Evolutionary conservation across 208 protist species (phyloP).

Genomic region (Blastocrithidia nonstop): DNA sequence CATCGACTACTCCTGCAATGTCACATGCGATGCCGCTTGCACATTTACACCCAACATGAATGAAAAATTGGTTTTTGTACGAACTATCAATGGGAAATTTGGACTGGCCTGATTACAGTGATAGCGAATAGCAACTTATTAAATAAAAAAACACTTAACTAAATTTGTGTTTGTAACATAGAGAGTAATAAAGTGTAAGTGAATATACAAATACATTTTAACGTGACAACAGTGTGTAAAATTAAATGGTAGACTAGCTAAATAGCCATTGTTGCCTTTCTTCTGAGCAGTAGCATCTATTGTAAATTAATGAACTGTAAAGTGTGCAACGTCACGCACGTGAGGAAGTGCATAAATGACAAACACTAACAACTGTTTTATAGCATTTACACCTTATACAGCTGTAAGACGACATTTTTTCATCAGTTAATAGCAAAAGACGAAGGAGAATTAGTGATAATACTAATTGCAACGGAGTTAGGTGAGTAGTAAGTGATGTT

Average conservation of each 20-base stretch:
- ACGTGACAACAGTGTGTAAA: not conserved
- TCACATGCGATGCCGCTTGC: too few relatives aligned
- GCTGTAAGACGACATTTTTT: not conserved
- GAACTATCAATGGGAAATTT: slow-evolving; percentile 80
- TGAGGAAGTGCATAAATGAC: not conserved
- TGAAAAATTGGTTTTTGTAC: slow-evolving; percentile 71
- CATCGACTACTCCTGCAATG: too few relatives aligned
- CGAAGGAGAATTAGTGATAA: not conserved
- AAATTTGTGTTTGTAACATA: not conserved
- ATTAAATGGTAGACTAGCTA: too few relatives aligned
- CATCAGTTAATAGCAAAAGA: not conserved
- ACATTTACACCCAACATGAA: slow-evolving; percentile 43
- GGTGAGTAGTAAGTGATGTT: not conserved
- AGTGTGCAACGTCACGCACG: not conserved
- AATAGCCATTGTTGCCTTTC: too few relatives aligned
- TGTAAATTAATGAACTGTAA: too few relatives aligned
- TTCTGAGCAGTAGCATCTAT: too few relatives aligned
- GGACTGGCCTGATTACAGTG: slow-evolving; percentile 20
- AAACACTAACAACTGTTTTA: slow-evolving; percentile 9
- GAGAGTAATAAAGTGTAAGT: not conserved
- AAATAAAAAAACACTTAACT: not conserved
- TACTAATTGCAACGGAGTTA: not conserved
- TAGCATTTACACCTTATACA: slow-evolving; percentile 15
- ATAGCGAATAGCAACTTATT: not conserved
- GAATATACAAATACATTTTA: not conserved